Conservation (phyloP, 1,139 yeast genomes). For the Lodderomyces theae region DNA sequence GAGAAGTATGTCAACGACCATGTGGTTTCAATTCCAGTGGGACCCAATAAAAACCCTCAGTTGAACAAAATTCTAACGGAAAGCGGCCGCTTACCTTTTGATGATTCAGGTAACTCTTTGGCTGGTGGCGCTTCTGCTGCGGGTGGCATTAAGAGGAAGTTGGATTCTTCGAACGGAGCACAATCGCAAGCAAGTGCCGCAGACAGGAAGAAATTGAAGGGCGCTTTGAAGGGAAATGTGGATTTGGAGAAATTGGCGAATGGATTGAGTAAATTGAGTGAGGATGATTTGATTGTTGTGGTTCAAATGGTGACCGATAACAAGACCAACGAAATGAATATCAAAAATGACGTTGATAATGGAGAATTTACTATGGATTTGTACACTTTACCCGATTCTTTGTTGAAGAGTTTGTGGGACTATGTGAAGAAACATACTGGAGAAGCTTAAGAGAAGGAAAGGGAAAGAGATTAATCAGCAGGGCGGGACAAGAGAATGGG, state of each 20-base stretch:
- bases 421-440: constrained; percentile 72
- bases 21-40: constrained; percentile 61
- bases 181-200: constrained; percentile 7
- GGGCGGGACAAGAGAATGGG: no score
- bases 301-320: constrained; percentile 98
- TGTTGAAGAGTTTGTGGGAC: constrained; percentile 92
- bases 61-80: constrained; percentile 72
- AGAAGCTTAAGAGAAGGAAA: constrained; percentile 22
- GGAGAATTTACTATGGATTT: constrained; percentile 98
- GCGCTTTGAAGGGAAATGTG: constrained; percentile 63
- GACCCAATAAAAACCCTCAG: constrained; percentile 62
- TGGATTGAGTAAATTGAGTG: constrained; percentile 81
- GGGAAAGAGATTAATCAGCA: no score
- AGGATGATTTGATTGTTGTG: constrained; percentile 89
- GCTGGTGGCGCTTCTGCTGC: constrained; percentile 7
- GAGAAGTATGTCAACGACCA: constrained; percentile 80
- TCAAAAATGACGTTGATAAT: constrained; percentile 91
- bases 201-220: constrained; percentile 59
- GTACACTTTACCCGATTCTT: constrained; percentile 87
- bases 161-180: constrained; percentile 17
- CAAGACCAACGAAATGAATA: constrained; percentile 92
- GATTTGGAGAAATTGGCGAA: constrained; percentile 90
- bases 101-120: constrained; percentile 19
- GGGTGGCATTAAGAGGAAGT: constrained; percentile 13
- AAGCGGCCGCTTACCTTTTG: constrained; percentile 74